Percentiles rank a stretch among this genome's conserved stretches.
phyloP scores from a whole-genome alignment of 805 yeast species.

The Hanseniaspora valbyensis region DNA sequence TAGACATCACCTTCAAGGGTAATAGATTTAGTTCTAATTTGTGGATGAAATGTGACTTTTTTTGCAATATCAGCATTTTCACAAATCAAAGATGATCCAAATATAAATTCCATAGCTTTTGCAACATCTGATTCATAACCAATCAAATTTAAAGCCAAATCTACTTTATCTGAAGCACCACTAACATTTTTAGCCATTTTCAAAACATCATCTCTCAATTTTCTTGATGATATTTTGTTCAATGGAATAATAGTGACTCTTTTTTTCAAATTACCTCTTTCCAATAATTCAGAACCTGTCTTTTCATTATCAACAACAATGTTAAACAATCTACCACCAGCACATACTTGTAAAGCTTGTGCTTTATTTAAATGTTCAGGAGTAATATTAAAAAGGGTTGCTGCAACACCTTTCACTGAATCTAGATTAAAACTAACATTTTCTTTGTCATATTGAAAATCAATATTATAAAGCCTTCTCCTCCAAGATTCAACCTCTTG shows the following conservation, averaged over 20 bases:
- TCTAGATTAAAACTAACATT: conserved; percentile 44
- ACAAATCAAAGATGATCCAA: conserved; percentile 84
- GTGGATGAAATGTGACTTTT: conserved; percentile 74
- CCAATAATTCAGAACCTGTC: conserved; percentile 73
- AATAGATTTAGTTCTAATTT: conserved; percentile 67
- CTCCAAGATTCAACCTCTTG: conserved; percentile 44
- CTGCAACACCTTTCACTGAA: conserved; percentile 79
- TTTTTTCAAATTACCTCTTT: conserved; percentile 62
- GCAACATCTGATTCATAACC: conserved; percentile 59
- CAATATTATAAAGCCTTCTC: conserved; percentile 59
- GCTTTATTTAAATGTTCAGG: conserved; percentile 50
- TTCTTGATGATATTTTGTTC: conserved; percentile 63
- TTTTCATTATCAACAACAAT: conserved; percentile 82
- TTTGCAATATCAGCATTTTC: conserved; percentile 81
- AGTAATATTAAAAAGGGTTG: conserved; percentile 61
- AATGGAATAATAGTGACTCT: conserved; percentile 88
- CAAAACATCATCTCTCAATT: conserved; percentile 42
- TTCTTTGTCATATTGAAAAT: conserved; percentile 63
- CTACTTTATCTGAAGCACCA: conserved; percentile 72
- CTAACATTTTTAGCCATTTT: conserved; percentile 44
- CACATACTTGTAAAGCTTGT: conserved; percentile 82
- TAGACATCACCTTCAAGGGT: conserved; percentile 89
- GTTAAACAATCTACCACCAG: conserved; percentile 82
- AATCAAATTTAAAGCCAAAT: conserved; percentile 73
- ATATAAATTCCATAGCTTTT: conserved; percentile 82